Evolutionary conservation across 768 basidiomycete genomes (phyloP).

Genomic region (Suillus spraguei): DNA sequence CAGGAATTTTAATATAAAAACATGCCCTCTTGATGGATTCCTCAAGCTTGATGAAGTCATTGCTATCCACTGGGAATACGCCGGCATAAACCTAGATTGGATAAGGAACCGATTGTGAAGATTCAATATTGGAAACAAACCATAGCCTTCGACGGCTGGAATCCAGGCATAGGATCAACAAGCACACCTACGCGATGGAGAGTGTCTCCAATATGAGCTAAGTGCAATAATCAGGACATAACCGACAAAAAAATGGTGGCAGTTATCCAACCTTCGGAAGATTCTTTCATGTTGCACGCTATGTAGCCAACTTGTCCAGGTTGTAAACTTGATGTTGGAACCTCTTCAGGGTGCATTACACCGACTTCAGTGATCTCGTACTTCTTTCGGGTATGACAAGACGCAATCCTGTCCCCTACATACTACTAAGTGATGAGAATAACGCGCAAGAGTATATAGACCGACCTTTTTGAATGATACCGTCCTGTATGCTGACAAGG

Average conservation of each 20-base stretch:
- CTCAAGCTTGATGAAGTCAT: conserved; percentile 91
- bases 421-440: conserved; percentile 8
- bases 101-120: conserved; percentile 8
- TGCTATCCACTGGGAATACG: conserved; percentile 89
- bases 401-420: conserved; percentile 87
- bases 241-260: background rate
- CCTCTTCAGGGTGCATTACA: conserved; percentile 87
- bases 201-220: conserved; percentile 95
- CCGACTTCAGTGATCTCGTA: conserved; percentile 92
- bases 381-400: conserved; percentile 80
- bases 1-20: conserved; percentile 14
- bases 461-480: conserved; percentile 79
- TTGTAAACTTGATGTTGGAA: conserved; percentile 64
- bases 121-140: conserved; percentile 39
- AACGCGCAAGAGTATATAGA: conserved; percentile 4
- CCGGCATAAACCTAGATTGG: conserved; percentile 83
- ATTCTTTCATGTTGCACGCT: conserved; percentile 98
- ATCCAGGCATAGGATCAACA: conserved; percentile 87
- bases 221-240: conserved; percentile 10
- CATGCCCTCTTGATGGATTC: conserved; percentile 90
- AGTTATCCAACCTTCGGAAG: conserved; percentile 71
- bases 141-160: conserved; percentile 94
- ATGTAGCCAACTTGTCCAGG: conserved; percentile 88
- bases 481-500: conserved; percentile 79
- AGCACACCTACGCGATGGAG: conserved; percentile 71